These are phyloP conservation scores for Cyclostephanos tholiformis DNA, from an alignment of 108 stramenopile species.

Conservation along the genomic window DNA sequence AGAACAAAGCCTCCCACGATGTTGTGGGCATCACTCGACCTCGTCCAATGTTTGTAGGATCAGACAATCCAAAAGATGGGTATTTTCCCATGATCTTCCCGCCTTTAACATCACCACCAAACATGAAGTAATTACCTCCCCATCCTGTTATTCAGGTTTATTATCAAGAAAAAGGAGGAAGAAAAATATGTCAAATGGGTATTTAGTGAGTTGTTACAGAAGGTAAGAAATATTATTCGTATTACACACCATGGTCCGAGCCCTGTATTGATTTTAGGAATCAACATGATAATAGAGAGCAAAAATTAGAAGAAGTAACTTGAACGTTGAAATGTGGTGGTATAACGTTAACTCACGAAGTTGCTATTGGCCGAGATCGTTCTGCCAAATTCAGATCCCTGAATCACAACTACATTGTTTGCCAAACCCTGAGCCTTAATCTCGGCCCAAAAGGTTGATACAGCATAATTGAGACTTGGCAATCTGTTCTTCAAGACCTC, in stretches of 20 bases:
- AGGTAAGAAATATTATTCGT: background rate
- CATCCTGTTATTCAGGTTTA: constrained; percentile 27
- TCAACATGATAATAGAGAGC: background rate
- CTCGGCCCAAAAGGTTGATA: constrained; percentile 49
- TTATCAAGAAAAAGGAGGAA: background rate
- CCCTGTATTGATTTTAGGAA: constrained; percentile 36
- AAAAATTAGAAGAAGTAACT: background rate
- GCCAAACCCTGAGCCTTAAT: constrained; percentile 47
- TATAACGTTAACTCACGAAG: background rate
- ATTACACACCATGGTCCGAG: constrained; percentile 62
- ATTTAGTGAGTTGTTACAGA: background rate
- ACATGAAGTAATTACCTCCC: constrained; percentile 58
- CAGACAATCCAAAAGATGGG: constrained; percentile 26
- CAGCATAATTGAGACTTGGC: constrained; percentile 25
- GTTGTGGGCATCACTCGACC: constrained; percentile 70
- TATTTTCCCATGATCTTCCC: constrained; percentile 51
- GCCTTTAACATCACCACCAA: constrained; percentile 49
- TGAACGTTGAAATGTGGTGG: background rate
- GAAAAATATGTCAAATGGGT: background rate
- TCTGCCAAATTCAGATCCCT: constrained; percentile 65
- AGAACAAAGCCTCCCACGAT: constrained; percentile 70
- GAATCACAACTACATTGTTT: constrained; percentile 47
- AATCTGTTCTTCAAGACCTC: constrained; percentile 26
- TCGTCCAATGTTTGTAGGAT: constrained; percentile 32
- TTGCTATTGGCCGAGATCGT: constrained; percentile 63